A percentile compares a stretch with the other conserved stretches of the same genome.
Conservation (phyloP, 2,329 filamentous ascomycete genomes). For the Tetracladium maxilliforme region DNA sequence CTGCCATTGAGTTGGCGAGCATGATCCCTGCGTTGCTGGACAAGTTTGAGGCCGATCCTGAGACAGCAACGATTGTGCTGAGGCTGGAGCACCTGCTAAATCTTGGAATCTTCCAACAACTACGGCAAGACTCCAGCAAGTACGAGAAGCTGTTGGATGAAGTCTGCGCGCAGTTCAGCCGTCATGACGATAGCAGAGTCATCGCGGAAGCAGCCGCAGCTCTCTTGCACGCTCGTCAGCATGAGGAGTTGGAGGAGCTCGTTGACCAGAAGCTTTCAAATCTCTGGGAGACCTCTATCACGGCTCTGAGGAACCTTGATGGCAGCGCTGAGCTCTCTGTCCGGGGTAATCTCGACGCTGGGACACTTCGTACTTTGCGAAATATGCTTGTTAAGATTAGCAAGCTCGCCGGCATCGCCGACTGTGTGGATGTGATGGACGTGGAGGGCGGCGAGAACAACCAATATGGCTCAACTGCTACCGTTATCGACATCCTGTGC, state of each 20-base stretch:
- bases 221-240: constrained; percentile 71
- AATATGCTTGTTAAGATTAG: constrained; percentile 67
- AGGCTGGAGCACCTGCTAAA: constrained; percentile 77
- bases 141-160: constrained; percentile 77
- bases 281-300: constrained; percentile 75
- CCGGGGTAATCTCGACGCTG: constrained; percentile 52
- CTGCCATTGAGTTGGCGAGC: constrained; percentile 61
- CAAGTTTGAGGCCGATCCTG: constrained; percentile 83
- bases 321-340: constrained; percentile 56
- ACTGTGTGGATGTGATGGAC: constrained; percentile 66
- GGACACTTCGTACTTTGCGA: constrained; percentile 53
- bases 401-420: constrained; percentile 65
- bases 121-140: constrained; percentile 71
- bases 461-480: constrained; percentile 21
- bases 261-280: constrained; percentile 66
- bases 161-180: constrained; percentile 83
- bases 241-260: constrained; percentile 77
- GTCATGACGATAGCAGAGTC: constrained; percentile 79
- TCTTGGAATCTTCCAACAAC: constrained; percentile 73
- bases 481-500: constrained; percentile 54
- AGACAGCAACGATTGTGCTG: constrained; percentile 74
- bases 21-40: constrained; percentile 76
- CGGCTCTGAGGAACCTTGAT: constrained; percentile 56
- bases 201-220: constrained; percentile 72
- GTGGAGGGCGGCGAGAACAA: constrained; percentile 26